Evolutionary conservation across 768 basidiomycete genomes (phyloP).

Genomic region (Pisolithus marmoratus): DNA sequence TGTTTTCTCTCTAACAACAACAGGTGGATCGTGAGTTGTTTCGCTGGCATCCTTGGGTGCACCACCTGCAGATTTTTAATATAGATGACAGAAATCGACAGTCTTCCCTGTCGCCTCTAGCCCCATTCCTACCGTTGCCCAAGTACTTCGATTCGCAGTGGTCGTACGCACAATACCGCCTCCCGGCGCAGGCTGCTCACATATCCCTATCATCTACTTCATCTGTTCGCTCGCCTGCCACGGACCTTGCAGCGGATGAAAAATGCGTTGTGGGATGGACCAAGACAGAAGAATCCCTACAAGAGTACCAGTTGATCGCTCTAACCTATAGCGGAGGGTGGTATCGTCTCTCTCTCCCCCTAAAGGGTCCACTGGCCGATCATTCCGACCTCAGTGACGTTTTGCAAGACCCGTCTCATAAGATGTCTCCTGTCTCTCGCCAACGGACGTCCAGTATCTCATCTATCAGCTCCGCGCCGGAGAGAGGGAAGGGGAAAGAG

Average conservation of each 20-base stretch:
- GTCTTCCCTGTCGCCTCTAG: slow-evolving; percentile 73
- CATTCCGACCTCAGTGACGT: slow-evolving; percentile 6
- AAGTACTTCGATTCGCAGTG: slow-evolving; percentile 95
- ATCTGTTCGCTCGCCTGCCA: slow-evolving; percentile 45
- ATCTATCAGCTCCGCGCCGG: slow-evolving; percentile 41
- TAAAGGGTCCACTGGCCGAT: slow-evolving; percentile 16
- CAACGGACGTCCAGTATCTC: slow-evolving; percentile 52
- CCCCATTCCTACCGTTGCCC: slow-evolving; percentile 76
- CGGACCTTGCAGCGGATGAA: slow-evolving; percentile 73
- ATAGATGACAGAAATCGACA: slow-evolving; percentile 65
- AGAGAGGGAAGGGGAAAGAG: slow-evolving; percentile 51
- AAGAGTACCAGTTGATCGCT: slow-evolving; percentile 74
- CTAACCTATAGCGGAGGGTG: slow-evolving; percentile 88
- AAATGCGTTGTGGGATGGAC: slow-evolving; percentile 88
- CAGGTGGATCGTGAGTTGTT: slow-evolving; percentile 57
- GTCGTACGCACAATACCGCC: slow-evolving; percentile 91
- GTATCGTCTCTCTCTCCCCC: slow-evolving; percentile 75
- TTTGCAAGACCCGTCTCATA: slow-evolving; percentile 40
- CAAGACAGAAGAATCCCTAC: slow-evolving; percentile 26
- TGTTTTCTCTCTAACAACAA: slow-evolving; percentile 68
- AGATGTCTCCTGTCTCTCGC: slow-evolving; percentile 32
- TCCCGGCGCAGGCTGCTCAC: slow-evolving; percentile 80
- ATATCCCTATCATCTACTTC: slow-evolving; percentile 72
- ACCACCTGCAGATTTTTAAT: slow-evolving; percentile 4
- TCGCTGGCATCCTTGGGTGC: neutral